Evolutionary conservation across 1,139 yeast genomes (phyloP).

Genomic region (Meyerozyma athensensis): DNA sequence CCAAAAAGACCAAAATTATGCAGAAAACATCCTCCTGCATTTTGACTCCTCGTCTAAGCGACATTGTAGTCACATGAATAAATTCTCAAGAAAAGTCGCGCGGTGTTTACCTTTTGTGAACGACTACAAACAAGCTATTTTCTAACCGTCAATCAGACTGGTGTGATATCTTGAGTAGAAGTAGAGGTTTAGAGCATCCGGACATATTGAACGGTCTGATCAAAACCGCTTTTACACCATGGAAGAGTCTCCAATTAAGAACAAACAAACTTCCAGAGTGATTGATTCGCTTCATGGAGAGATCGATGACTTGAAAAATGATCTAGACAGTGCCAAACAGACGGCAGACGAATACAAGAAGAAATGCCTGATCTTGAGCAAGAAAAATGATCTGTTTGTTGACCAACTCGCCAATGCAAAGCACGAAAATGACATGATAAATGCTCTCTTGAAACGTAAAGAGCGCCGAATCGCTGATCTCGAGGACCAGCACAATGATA

Average conservation of each 20-base stretch:
- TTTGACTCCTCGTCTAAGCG: slow-evolving; percentile 1
- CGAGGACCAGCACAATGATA: slow-evolving; percentile 50
- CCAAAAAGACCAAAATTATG: too few species aligned
- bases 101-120: slow-evolving; percentile 4
- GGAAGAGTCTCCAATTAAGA: slow-evolving; percentile 8
- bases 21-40: not conserved
- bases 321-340: slow-evolving; percentile 41
- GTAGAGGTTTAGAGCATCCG: not conserved
- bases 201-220: too few species aligned
- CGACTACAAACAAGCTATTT: slow-evolving; percentile 1
- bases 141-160: slow-evolving; percentile 3
- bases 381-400: slow-evolving; percentile 53
- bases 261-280: slow-evolving; percentile 43
- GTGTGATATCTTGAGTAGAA: slow-evolving; percentile 3
- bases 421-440: slow-evolving; percentile 66
- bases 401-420: slow-evolving; percentile 68
- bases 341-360: slow-evolving; percentile 40
- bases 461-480: slow-evolving; percentile 60
- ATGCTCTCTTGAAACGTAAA: slow-evolving; percentile 57
- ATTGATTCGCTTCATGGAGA: slow-evolving; percentile 55
- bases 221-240: not conserved
- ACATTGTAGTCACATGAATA: slow-evolving; percentile 2
- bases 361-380: slow-evolving; percentile 42
- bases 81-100: not conserved
- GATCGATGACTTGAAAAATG: slow-evolving; percentile 48